A percentile compares a stretch with the other conserved stretches of the same genome.
Evolutionary conservation across 108 stramenopile species (phyloP).

Genomic region (Pseudonitzschia delicatissima): DNA sequence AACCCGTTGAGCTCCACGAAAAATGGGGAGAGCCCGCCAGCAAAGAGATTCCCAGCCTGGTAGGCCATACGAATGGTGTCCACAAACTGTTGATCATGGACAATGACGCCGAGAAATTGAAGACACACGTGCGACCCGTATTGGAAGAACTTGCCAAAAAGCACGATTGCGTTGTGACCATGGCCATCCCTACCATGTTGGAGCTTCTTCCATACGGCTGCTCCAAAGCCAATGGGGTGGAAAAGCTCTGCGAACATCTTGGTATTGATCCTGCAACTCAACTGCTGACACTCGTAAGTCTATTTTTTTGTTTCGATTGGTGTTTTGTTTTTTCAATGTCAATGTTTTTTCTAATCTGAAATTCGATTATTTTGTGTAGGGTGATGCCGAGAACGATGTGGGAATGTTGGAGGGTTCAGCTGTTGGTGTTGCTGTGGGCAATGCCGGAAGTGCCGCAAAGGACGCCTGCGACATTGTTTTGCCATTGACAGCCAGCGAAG

Average conservation of each 20-base stretch:
- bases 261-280: constrained; percentile 62
- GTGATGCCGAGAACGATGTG: constrained; percentile 94
- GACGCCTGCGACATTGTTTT: constrained; percentile 80
- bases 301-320: background rate
- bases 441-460: constrained; percentile 67
- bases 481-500: constrained; percentile 76
- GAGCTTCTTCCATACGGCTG: constrained; percentile 87
- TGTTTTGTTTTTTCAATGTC: background rate
- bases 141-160: constrained; percentile 61
- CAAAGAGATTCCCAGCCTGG: constrained; percentile 29
- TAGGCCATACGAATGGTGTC: constrained; percentile 39
- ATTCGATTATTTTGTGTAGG: constrained; percentile 14
- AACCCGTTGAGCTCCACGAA: constrained; percentile 58
- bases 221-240: constrained; percentile 86
- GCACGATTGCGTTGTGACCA: constrained; percentile 63
- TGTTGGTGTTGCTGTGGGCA: constrained; percentile 85
- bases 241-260: constrained; percentile 70
- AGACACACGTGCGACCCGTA: constrained; percentile 49
- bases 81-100: constrained; percentile 89
- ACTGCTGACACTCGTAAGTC: constrained; percentile 55
- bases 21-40: constrained; percentile 81
- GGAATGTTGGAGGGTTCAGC: constrained; percentile 78
- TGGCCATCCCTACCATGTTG: constrained; percentile 89
- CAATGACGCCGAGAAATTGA: constrained; percentile 57
- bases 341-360: background rate